Percentiles rank a stretch among this genome's conserved stretches.
These are phyloP conservation scores for Nicotiana obtusifolia DNA, from an alignment of 257 asterid genomes.

Conservation along the genomic window DNA sequence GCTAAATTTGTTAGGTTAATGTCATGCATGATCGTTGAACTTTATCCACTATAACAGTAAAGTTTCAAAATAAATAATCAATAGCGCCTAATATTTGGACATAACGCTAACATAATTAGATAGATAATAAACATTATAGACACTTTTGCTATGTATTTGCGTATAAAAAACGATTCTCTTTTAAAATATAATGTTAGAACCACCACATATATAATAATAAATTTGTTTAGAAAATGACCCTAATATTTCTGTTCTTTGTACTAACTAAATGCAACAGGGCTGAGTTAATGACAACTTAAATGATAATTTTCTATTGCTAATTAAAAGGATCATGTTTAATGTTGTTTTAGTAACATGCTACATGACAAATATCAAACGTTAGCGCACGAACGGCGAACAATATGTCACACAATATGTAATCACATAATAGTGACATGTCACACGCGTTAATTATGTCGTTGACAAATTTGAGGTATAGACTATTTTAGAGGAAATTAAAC, in stretches of 20 bases:
- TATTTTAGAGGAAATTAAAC: not conserved
- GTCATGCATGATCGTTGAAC: too few relatives aligned
- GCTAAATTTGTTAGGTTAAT: too few relatives aligned
- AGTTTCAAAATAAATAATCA: too few relatives aligned
- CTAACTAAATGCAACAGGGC: not conserved
- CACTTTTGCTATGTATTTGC: too few relatives aligned
- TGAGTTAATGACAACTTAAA: not conserved
- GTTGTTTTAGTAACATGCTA: not conserved
- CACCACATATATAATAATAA: not conserved
- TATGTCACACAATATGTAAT: not conserved
- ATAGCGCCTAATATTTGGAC: too few relatives aligned
- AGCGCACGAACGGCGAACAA: not conserved
- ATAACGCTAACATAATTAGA: too few relatives aligned
- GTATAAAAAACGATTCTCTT: too few relatives aligned
- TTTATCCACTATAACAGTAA: too few relatives aligned
- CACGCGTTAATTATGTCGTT: not conserved
- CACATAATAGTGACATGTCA: constrained; percentile 4
- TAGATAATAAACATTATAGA: too few relatives aligned
- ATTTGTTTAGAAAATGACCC: not conserved
- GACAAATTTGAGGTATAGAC: not conserved
- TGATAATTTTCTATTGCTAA: not conserved
- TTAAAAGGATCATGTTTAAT: constrained; percentile 6
- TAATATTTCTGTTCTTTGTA: not conserved
- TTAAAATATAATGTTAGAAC: not conserved
- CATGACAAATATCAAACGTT: not conserved